Evolutionary conservation across 83 land plant genomes (phyloP), one percentile per base, ranked within the genome.

Genomic region (Picea abies): DNA sequence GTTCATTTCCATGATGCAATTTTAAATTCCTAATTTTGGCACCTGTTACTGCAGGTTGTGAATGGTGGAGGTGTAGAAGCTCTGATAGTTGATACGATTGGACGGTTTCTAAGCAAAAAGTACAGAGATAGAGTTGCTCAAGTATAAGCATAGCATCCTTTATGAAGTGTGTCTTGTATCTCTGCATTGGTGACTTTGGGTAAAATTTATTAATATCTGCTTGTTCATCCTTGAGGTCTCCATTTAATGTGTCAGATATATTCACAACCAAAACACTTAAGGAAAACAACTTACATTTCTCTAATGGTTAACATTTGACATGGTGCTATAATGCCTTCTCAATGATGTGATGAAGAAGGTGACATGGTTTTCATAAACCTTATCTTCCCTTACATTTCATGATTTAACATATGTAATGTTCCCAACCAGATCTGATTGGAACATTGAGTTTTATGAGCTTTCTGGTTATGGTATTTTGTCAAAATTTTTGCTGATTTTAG

Each of bases 51-150:
- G 35, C 84, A 91, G 95, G 84, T 96, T 29, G 79, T 87, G 41
- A 91, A 86, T 76, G 86, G 91, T 78, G 98, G 98, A 79, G 97
- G 98, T 29, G 69, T 96, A 19, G 86, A 91, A 47, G 87, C 86
- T 71, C 82, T 96, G 85, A 65, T 89, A 71, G 89, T 96, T 64
- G 97, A 96, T 83, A 90, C 97, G 26, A 82, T 94, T 70, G 98
- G 97, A 35, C 97, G 96, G n/a, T 44, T 89, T 2, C 63, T 92
- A 14, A 96, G 94, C 68, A 64, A 75, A 25, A 94, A 94, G 81
- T 94, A 96, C 87, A 91, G 84, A 56, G 88, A 96, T 29, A 85
- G 97, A 62, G 98, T 96, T n/a, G 87, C 94, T 72, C 95, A 90
- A 81, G 96, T 92, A 85, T 82, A 80, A 44, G 19, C 19, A 44